These are phyloP conservation scores for Teunomyces pallodes DNA, from an alignment of 805 yeast species.

Conservation along the genomic window DNA sequence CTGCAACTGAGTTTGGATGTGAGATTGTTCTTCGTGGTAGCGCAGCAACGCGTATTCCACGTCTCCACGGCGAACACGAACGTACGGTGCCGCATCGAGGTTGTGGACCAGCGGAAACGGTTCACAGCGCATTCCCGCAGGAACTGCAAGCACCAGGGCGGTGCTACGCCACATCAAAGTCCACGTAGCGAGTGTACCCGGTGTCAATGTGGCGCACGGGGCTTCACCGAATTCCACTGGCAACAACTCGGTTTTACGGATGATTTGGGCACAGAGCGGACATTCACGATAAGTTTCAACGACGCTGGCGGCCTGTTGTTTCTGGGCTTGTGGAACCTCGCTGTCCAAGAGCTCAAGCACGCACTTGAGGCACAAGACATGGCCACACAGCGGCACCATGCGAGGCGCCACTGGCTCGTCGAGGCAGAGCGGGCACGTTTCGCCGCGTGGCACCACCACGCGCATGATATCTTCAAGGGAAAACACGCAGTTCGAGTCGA, in stretches of 20 bases:
- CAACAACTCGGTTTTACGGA: conserved; percentile 52
- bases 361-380: conserved; percentile 83
- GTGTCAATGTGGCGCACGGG: conserved; percentile 54
- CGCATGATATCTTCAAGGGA: conserved; percentile 60
- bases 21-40: conserved; percentile 57
- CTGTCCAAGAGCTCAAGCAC: conserved; percentile 67
- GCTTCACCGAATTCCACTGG: conserved; percentile 57
- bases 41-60: conserved; percentile 50
- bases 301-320: conserved; percentile 33
- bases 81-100: conserved; percentile 40
- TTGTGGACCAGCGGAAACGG: conserved; percentile 56
- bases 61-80: conserved; percentile 71
- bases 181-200: conserved; percentile 53
- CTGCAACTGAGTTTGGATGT: conserved; percentile 49
- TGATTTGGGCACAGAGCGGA: conserved; percentile 69
- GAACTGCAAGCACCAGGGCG: conserved; percentile 50
- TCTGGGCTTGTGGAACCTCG: conserved; percentile 38
- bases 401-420: conserved; percentile 89
- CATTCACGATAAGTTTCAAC: conserved; percentile 62
- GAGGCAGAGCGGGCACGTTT: conserved; percentile 89
- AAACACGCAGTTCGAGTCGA: conserved; percentile 76
- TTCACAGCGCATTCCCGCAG: conserved; percentile 32
- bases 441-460: conserved; percentile 70
- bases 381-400: conserved; percentile 91
- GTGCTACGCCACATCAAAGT: conserved; percentile 56